Conservation (phyloP, 345 rosid genomes). For the Noccaea bulbosa region DNA sequence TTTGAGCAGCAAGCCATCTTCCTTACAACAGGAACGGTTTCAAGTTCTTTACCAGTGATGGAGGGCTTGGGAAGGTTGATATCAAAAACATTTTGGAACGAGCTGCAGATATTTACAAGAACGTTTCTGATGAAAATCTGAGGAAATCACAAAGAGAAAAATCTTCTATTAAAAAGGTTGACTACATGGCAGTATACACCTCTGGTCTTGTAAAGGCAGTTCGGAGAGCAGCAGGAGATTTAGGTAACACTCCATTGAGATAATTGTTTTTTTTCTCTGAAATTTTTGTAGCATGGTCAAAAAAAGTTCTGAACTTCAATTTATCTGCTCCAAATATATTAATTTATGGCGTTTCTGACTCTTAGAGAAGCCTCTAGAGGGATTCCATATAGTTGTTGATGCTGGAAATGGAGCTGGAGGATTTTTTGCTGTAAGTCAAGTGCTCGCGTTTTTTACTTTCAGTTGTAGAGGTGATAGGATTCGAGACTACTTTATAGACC, state of each 20-base stretch:
- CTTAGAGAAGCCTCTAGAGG: conserved; percentile 93
- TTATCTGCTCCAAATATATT: conserved; percentile 23
- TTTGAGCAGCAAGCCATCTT: conserved; percentile 91
- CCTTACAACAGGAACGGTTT: conserved; percentile 97
- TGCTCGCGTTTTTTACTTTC: background rate
- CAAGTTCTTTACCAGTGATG: conserved; percentile 90
- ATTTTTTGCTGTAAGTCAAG: conserved; percentile 83
- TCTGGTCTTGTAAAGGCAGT: conserved; percentile 88
- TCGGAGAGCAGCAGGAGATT: conserved; percentile 79
- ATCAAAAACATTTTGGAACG: conserved; percentile 84
- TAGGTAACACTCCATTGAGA: conserved; percentile 57
- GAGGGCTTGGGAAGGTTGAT: conserved; percentile 94
- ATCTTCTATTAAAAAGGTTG: conserved; percentile 63
- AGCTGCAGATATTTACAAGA: conserved; percentile 77
- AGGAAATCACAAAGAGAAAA: conserved; percentile 45
- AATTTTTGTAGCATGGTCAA: background rate
- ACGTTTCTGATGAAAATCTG: conserved; percentile 49
- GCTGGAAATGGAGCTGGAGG: conserved; percentile 99
- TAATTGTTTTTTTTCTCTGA: background rate
- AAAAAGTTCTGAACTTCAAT: conserved; percentile 3
- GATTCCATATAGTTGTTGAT: conserved; percentile 95
- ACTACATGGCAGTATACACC: conserved; percentile 86
- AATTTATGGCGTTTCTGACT: conserved; percentile 42
- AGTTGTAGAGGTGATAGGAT: background rate
- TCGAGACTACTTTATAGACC: background rate